Evolutionary conservation across 2,329 filamentous ascomycete species (phyloP).

Genomic region (Aspergillus ustus): DNA sequence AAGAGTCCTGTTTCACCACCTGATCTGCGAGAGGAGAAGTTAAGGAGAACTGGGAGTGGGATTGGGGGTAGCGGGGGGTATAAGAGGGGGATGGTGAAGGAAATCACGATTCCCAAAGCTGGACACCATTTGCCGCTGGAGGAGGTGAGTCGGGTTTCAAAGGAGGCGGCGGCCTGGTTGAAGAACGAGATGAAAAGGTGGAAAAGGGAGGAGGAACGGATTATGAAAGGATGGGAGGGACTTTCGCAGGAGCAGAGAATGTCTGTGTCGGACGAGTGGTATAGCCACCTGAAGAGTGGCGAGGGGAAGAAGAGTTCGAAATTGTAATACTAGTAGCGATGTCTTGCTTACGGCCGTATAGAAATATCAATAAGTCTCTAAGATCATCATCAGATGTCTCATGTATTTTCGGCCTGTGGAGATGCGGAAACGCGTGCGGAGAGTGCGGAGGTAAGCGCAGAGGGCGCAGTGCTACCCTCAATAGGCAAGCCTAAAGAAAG

Average conservation of each 20-base stretch:
- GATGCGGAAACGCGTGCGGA: no score
- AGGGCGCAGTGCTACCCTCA: no score
- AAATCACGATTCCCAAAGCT: background rate
- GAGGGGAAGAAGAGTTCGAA: background rate
- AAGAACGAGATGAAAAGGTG: background rate
- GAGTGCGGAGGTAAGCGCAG: no score
- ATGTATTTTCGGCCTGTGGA: no score
- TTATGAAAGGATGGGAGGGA: no score
- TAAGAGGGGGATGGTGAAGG: background rate
- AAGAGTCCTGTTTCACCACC: background rate
- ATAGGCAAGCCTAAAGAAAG: no score
- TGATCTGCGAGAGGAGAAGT: background rate
- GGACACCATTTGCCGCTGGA: constrained; percentile 13
- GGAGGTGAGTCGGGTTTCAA: constrained; percentile 3
- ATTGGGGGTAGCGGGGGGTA: constrained; percentile 12
- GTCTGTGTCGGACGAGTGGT: background rate
- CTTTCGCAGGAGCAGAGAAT: background rate
- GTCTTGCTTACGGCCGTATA: no score
- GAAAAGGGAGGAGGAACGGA: no score
- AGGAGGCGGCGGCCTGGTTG: background rate
- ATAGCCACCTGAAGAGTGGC: background rate
- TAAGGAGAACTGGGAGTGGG: constrained; percentile 1
- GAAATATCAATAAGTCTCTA: no score
- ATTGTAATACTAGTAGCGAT: no score
- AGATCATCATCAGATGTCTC: no score